Percentiles rank a stretch among this genome's conserved stretches.
These are phyloP conservation scores for Trifolium pratense DNA, from an alignment of 306 rosid genomes.

Conservation along the genomic window DNA sequence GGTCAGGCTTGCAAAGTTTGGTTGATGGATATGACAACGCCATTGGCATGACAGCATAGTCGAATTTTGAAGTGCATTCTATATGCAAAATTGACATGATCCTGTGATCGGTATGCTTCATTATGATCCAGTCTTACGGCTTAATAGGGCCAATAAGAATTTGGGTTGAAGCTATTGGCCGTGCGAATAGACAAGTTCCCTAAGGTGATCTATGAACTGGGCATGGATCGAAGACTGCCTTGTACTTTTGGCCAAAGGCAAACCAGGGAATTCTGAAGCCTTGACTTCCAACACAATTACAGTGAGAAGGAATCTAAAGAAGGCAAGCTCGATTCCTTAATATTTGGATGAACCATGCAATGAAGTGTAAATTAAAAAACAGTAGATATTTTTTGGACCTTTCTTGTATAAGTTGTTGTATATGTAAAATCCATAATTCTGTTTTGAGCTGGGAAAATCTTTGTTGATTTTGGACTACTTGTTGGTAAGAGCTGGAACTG, in stretches of 20 bases:
- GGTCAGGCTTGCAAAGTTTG: conserved; percentile 4
- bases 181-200: conserved; percentile 17
- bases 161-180: conserved; percentile 31
- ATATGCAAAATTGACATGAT: conserved; percentile 12
- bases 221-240: neutral
- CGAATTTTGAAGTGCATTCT: conserved; percentile 18
- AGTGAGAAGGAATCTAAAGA: conserved; percentile 9
- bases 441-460: neutral
- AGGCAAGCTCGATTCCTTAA: neutral
- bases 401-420: conserved; percentile 19
- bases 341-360: neutral
- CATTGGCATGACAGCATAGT: neutral
- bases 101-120: conserved; percentile 17
- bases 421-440: neutral
- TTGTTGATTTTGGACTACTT: too few relatives aligned
- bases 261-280: conserved; percentile 2
- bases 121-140: conserved; percentile 11
- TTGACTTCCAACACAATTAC: neutral
- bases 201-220: conserved; percentile 11
- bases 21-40: conserved; percentile 13
- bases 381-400: neutral
- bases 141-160: conserved; percentile 5
- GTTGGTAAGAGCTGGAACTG: too few relatives aligned
- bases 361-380: conserved; percentile 23
- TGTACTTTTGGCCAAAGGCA: conserved; percentile 12